phyloP scores from a whole-genome alignment of 305 asterid species.

The Withania somnifera region DNA sequence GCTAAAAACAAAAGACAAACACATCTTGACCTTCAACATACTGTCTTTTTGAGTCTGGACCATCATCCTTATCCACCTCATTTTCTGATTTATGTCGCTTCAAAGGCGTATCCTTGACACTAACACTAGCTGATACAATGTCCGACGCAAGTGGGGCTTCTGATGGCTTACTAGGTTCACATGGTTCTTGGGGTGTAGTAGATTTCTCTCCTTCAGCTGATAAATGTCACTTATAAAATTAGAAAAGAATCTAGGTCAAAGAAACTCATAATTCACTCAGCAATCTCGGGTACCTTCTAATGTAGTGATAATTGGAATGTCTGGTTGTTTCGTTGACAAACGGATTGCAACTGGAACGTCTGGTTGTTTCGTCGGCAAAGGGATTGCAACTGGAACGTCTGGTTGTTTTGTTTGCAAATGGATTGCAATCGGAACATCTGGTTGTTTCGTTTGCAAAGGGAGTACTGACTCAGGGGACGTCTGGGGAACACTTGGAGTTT shows the following conservation, averaged over 20 bases:
- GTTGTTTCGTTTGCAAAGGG: slow-evolving; percentile 28
- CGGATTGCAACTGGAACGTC: no score
- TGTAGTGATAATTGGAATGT: slow-evolving; percentile 19
- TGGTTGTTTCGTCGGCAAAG: no score
- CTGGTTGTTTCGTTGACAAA: slow-evolving; percentile 27
- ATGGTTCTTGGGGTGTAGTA: slow-evolving; percentile 14
- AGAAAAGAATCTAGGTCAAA: background rate
- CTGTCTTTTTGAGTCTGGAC: slow-evolving; percentile 56
- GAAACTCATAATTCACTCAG: slow-evolving; percentile 11
- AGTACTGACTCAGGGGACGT: slow-evolving; percentile 17
- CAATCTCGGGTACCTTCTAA: slow-evolving; percentile 40
- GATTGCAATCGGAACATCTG: no score
- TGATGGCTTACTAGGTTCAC: slow-evolving; percentile 24
- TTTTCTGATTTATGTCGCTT: slow-evolving; percentile 22
- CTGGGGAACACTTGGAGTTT: slow-evolving; percentile 39
- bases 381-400: no score
- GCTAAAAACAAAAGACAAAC: background rate
- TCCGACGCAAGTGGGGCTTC: slow-evolving; percentile 21
- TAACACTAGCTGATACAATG: slow-evolving; percentile 26
- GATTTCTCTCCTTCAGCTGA: slow-evolving; percentile 11
- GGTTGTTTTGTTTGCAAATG: no score
- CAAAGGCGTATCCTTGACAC: slow-evolving; percentile 20
- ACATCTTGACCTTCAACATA: slow-evolving; percentile 25
- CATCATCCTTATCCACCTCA: slow-evolving; percentile 24
- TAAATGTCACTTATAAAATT: background rate